Evolutionary conservation across 148 eudicot species (phyloP).

Genomic region (Spergularia bocconei): DNA sequence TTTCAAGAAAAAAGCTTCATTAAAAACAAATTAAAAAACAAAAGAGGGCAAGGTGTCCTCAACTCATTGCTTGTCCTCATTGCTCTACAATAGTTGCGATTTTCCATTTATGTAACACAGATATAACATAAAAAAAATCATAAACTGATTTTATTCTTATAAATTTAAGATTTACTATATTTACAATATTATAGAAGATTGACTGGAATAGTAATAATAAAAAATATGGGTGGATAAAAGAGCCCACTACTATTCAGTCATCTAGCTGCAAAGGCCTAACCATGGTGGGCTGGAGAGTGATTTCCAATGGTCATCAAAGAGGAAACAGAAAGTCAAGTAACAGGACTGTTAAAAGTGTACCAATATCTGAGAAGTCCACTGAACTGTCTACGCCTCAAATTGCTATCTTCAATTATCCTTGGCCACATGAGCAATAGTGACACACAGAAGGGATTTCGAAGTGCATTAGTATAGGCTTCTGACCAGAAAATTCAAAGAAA

Average conservation of each 20-base stretch:
- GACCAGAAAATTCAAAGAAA: neutral
- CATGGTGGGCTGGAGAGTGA: neutral
- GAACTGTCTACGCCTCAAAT: neutral
- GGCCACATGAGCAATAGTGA: neutral
- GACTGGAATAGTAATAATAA: too few relatives aligned
- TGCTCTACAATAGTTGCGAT: too few relatives aligned
- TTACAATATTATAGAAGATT: too few relatives aligned
- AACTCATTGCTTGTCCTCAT: too few relatives aligned
- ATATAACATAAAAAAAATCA: too few relatives aligned
- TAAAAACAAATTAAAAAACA: too few relatives aligned
- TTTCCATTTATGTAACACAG: too few relatives aligned
- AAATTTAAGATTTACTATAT: too few relatives aligned
- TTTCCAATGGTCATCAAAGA: neutral
- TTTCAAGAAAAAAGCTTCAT: too few relatives aligned
- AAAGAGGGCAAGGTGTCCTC: too few relatives aligned
- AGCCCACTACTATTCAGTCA: neutral
- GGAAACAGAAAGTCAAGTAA: neutral
- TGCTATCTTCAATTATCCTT: neutral
- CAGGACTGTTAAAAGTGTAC: neutral
- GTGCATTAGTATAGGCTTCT: neutral
- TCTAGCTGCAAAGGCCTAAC: neutral
- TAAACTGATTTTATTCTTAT: too few relatives aligned
- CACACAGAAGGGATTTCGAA: neutral
- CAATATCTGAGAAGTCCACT: neutral
- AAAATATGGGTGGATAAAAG: too few relatives aligned